Evolutionary conservation across 2,329 filamentous ascomycete species (phyloP).

Genomic region (Dendrostoma leiphaemia): DNA sequence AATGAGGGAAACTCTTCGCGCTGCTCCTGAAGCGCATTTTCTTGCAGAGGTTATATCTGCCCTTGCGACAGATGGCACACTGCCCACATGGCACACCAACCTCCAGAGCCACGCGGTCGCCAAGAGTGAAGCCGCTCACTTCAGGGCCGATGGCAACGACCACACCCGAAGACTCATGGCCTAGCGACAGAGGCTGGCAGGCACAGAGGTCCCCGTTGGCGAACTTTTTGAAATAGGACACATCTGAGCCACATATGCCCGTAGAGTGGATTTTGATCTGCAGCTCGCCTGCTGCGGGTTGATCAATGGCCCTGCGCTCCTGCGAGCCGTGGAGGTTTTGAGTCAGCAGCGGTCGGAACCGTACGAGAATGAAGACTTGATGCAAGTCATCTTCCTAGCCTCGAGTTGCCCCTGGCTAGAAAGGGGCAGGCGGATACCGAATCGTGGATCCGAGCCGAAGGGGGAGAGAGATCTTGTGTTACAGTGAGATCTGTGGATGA

Average conservation of each 20-base stretch:
- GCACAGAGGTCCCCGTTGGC: slow-evolving; percentile 69
- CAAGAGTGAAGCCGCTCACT: slow-evolving; percentile 50
- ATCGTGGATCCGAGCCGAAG: neutral
- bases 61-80: slow-evolving; percentile 49
- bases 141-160: slow-evolving; percentile 54
- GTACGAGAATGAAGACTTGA: too few species aligned
- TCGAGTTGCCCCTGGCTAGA: slow-evolving; percentile 1
- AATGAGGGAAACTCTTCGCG: slow-evolving; percentile 62
- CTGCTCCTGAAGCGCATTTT: slow-evolving; percentile 61
- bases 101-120: slow-evolving; percentile 58
- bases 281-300: slow-evolving; percentile 51
- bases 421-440: slow-evolving; percentile 8
- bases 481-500: slow-evolving; percentile 23
- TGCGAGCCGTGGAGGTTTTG: slow-evolving; percentile 23
- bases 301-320: slow-evolving; percentile 50
- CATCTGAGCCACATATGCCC: slow-evolving; percentile 68
- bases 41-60: slow-evolving; percentile 62
- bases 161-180: slow-evolving; percentile 61
- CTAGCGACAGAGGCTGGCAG: slow-evolving; percentile 62
- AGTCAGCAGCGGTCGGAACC: neutral
- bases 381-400: slow-evolving; percentile 10
- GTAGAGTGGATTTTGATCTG: slow-evolving; percentile 65
- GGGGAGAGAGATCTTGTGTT: slow-evolving; percentile 28
- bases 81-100: slow-evolving; percentile 53
- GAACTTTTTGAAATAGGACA: slow-evolving; percentile 71